Percentiles rank a stretch among this genome's conserved stretches.
Conservation (phyloP, 139 green algal species). For the Chlorella sp. region DNA sequence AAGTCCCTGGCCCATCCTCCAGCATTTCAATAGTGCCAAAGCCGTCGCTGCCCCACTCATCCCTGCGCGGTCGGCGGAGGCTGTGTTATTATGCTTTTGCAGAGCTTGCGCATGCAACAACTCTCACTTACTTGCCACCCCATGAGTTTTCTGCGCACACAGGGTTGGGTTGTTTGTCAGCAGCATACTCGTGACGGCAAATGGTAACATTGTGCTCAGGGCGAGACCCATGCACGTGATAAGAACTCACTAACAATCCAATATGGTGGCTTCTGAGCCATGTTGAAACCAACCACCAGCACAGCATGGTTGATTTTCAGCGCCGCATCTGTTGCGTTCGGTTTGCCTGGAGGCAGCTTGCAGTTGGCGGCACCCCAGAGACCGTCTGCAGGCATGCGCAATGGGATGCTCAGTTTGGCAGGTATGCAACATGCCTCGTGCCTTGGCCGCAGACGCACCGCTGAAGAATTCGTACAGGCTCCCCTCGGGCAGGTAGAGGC, state of each 20-base stretch:
- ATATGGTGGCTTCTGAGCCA: background rate
- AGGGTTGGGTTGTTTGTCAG: no score
- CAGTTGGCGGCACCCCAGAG: background rate
- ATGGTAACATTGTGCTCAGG: no score
- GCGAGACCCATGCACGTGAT: background rate
- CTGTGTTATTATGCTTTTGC: no score
- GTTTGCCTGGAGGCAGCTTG: background rate
- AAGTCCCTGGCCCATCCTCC: background rate
- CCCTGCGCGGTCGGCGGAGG: no score
- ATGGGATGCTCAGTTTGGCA: no score
- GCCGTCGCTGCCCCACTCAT: no score
- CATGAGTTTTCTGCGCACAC: background rate
- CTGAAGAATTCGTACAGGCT: background rate
- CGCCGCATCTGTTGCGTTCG: background rate
- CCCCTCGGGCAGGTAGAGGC: no score
- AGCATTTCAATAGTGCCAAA: background rate
- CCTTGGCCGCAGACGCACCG: no score
- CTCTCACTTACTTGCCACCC: background rate
- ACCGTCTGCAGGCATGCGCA: background rate
- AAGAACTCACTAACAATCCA: background rate
- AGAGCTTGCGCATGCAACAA: no score
- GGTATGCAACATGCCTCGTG: no score
- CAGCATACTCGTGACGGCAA: no score
- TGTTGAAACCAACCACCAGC: background rate
- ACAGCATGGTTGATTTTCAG: background rate